Evolutionary conservation across 225 moss, liverwort and hornwort species (phyloP).

Genomic region (Rhytidiadelphus loreus): DNA sequence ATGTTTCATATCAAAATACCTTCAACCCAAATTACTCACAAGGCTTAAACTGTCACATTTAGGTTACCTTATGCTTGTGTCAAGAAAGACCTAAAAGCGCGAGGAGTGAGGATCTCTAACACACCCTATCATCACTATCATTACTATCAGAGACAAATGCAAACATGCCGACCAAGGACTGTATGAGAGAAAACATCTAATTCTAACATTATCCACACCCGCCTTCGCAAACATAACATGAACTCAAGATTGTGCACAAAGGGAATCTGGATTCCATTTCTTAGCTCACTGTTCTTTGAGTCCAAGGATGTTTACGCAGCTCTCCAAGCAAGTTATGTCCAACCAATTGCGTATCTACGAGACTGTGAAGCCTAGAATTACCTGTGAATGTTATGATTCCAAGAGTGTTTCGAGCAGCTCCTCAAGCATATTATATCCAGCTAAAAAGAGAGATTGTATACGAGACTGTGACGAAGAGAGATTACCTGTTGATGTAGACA

Average conservation of each 20-base stretch:
- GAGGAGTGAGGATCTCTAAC: background rate
- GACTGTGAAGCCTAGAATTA: background rate
- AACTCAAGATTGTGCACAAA: background rate
- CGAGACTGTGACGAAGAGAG: background rate
- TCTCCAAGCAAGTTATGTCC: background rate
- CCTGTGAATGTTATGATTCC: background rate
- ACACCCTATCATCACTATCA: background rate
- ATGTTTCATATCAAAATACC: background rate
- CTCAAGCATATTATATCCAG: background rate
- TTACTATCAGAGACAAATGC: background rate
- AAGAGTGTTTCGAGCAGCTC: background rate
- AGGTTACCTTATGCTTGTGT: background rate
- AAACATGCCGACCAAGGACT: background rate
- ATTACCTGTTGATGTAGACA: conserved; percentile 53
- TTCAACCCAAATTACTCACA: background rate
- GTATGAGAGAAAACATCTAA: background rate
- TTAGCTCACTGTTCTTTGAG: background rate
- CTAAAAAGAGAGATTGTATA: background rate
- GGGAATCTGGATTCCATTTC: background rate
- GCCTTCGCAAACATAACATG: background rate
- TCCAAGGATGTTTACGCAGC: background rate
- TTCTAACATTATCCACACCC: background rate
- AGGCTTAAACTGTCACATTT: background rate
- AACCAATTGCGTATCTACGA: background rate
- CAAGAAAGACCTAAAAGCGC: background rate